Base-by-base conservation (phyloP, 2,329 filamentous ascomycete species). In the Beauveria rudraprayagi region DNA sequence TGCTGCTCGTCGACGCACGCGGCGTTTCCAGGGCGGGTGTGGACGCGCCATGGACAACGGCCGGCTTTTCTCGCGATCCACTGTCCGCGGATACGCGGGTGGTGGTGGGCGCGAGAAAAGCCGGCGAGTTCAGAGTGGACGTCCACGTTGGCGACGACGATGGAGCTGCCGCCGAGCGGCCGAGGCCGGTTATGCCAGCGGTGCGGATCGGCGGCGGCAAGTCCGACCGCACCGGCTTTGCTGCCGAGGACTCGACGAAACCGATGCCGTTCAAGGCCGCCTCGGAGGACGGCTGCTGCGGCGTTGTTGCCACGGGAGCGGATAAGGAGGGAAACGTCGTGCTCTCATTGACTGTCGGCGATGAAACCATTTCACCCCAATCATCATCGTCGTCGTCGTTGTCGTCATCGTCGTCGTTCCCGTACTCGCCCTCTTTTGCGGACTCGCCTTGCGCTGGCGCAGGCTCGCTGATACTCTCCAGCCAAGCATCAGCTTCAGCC, bases 301-400 rank as follows among this genome's bases (percentile, higher is more conserved):
- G 26, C 10, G 46, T 34, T 19, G n/a, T 41, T 43, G 17, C 47
- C 7, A 22, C 11, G 22, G n/a, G 41, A 4, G 52, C 22, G 14
- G 37, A 46, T 5, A 46, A 26, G 10, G 58, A 30, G 22, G 47
- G 14, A 46, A 52, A 47, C 5, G 22, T 9, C 2, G 47, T 6
- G n/a, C 43, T 46, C 24, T 37, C 19, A 34, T 56, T 30, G 5
- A 44, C 60, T 2, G 68, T 64, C 2, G 73, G 69, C 4, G 71
- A 73, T 3, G 72, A 70, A 40, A 85, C 74, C 83, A 85, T 85
- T 63, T 85, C 83, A 2, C 83, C 83, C 83, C 83, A 85, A 43
- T 85, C 82, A 50, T 83, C 81, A 2, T 83, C 80, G 1, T 26
- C 73, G 6, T 74, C 72, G 0, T 43, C 40, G 40, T 43, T 17